phyloP scores from a whole-genome alignment of 768 basidiomycete genomes.

The Psilocybe tampanensis region DNA sequence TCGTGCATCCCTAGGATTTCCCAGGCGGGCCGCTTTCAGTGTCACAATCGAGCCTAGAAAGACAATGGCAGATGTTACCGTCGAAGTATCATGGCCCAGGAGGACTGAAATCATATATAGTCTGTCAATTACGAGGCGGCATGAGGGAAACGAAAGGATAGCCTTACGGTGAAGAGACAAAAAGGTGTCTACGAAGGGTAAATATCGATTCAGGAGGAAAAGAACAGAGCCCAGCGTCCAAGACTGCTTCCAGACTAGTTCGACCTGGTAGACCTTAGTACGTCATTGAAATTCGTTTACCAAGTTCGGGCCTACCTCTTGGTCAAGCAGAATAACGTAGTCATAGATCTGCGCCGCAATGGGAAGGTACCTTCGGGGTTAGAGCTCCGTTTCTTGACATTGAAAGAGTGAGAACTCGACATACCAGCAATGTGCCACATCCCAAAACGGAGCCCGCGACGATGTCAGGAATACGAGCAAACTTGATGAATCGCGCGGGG shows the following conservation, averaged over 20 bases:
- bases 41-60: neutral
- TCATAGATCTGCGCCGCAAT: neutral
- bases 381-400: neutral
- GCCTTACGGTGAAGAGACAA: conserved; percentile 32
- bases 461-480: neutral
- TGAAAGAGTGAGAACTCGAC: no score
- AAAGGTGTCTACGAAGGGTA: conserved; percentile 40
- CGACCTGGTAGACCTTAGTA: no score
- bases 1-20: conserved; percentile 25
- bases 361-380: no score
- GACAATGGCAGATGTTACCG: neutral
- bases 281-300: no score
- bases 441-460: neutral
- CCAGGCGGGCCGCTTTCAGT: no score
- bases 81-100: neutral
- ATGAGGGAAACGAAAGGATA: no score
- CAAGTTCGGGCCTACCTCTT: neutral
- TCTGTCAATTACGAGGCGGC: neutral
- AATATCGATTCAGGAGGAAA: conserved; percentile 40
- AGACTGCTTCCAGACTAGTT: conserved; percentile 33
- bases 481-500: no score
- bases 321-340: neutral
- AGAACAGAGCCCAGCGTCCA: conserved; percentile 30
- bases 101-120: neutral
- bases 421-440: neutral